Conservation (phyloP, 768 basidiomycete species). For the Daedaleopsis sinensis region DNA sequence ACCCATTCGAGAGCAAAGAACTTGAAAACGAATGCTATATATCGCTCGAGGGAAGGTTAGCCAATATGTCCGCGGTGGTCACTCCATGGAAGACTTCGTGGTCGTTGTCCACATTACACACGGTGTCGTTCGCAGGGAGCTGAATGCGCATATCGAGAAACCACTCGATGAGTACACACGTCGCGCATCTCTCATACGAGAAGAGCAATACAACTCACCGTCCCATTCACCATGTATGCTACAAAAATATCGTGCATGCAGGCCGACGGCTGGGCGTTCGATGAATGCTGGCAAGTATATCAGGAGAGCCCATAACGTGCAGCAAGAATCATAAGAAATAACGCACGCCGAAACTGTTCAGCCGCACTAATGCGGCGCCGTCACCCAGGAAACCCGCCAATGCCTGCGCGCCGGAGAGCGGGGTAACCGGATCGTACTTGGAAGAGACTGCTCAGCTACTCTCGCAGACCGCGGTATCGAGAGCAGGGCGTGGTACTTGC, state of each 20-base stretch:
- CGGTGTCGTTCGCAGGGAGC: slow-evolving; percentile 8
- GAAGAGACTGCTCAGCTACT: background rate
- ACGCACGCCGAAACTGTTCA: background rate
- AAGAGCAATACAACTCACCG: background rate
- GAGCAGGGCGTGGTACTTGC: slow-evolving; percentile 1
- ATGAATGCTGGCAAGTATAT: background rate
- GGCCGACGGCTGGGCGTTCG: background rate
- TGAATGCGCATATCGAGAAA: too few relatives aligned
- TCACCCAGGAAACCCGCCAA: background rate
- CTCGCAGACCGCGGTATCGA: background rate
- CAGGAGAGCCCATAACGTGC: too few relatives aligned
- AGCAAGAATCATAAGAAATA: too few relatives aligned
- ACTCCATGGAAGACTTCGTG: slow-evolving; percentile 9
- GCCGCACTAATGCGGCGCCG: background rate
- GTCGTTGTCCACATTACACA: slow-evolving; percentile 7
- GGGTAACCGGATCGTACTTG: background rate
- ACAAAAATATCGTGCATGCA: background rate
- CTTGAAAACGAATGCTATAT: too few relatives aligned
- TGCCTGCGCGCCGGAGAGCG: background rate
- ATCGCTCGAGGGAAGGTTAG: background rate
- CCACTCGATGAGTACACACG: too few relatives aligned
- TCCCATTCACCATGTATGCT: slow-evolving; percentile 5
- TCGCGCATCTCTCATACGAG: too few relatives aligned
- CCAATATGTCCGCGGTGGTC: background rate
- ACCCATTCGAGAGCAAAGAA: too few relatives aligned